Evolutionary conservation across 2,329 filamentous ascomycete genomes (phyloP).

Genomic region (Simplicillium aogashimaense): DNA sequence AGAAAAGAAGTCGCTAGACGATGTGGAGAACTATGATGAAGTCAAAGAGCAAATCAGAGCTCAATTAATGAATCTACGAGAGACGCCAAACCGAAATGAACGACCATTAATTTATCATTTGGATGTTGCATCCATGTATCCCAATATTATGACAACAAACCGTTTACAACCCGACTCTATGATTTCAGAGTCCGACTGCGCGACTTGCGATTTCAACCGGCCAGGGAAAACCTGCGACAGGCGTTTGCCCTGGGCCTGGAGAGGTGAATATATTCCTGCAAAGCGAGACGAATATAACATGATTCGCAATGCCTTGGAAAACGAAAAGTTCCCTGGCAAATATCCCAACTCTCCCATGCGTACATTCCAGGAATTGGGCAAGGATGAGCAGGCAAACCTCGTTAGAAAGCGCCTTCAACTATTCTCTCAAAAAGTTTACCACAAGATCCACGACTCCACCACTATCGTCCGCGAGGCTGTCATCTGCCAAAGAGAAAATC

Average conservation of each 20-base stretch:
- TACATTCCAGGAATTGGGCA: constrained; percentile 69
- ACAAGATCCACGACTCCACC: constrained; percentile 94
- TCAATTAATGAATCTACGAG: constrained; percentile 61
- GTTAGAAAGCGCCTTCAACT: constrained; percentile 81
- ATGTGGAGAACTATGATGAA: constrained; percentile 73
- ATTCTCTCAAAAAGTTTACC: constrained; percentile 98
- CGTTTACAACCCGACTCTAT: constrained; percentile 97
- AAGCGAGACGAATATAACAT: constrained; percentile 99
- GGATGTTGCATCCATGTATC: constrained; percentile 98
- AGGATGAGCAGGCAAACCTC: constrained; percentile 72
- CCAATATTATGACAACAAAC: constrained; percentile 99
- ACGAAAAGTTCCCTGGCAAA: constrained; percentile 82
- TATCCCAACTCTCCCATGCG: constrained; percentile 58
- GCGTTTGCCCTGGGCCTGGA: constrained; percentile 92
- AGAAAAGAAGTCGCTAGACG: constrained; percentile 72
- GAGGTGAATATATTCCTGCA: constrained; percentile 91
- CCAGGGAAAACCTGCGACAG: constrained; percentile 96
- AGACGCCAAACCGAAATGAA: constrained; percentile 76
- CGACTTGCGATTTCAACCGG: constrained; percentile 95
- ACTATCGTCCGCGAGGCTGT: constrained; percentile 93
- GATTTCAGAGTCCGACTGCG: constrained; percentile 92
- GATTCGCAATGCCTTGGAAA: constrained; percentile 85
- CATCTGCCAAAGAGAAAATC: constrained; percentile 96
- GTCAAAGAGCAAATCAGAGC: constrained; percentile 74
- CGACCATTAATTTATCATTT: constrained; percentile 91